Conservation (phyloP, 306 rosid genomes). For the Lathyrus oleraceus region DNA sequence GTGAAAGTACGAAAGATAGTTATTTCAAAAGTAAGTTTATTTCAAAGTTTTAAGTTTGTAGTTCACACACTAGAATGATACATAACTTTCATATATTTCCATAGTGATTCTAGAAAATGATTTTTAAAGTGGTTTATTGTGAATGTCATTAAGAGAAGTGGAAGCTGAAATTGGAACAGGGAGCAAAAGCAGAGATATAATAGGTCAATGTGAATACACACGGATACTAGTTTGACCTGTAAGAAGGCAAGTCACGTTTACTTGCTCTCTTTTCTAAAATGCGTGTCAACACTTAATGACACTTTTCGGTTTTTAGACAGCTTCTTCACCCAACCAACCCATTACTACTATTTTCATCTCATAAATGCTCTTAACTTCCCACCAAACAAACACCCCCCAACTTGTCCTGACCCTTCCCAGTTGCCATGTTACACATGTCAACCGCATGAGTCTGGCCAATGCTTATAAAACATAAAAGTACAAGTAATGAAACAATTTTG, state of each 20-base stretch:
- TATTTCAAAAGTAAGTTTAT: no score
- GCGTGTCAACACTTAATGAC: conserved; percentile 24
- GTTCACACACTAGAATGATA: no score
- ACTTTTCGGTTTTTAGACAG: not conserved
- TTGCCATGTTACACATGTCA: conserved; percentile 29
- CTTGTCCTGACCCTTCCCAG: conserved; percentile 21
- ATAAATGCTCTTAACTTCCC: conserved; percentile 41
- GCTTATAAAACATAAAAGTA: not conserved
- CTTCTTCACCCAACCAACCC: conserved; percentile 40
- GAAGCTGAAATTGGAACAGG: not conserved
- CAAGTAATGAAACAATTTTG: conserved; percentile 19
- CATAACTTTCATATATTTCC: no score
- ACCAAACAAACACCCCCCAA: conserved; percentile 42
- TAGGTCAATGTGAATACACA: not conserved
- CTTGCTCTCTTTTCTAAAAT: not conserved
- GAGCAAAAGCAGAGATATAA: no score
- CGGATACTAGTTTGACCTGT: not conserved
- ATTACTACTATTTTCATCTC: conserved; percentile 26
- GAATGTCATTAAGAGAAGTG: not conserved
- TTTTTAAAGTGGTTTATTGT: not conserved
- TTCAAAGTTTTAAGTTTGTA: no score
- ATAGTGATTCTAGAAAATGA: no score
- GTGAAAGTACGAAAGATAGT: no score
- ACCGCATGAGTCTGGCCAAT: not conserved
- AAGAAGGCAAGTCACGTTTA: conserved; percentile 23